Conservation (phyloP, 306 rosid species). For the Gleditsia sinensis region DNA sequence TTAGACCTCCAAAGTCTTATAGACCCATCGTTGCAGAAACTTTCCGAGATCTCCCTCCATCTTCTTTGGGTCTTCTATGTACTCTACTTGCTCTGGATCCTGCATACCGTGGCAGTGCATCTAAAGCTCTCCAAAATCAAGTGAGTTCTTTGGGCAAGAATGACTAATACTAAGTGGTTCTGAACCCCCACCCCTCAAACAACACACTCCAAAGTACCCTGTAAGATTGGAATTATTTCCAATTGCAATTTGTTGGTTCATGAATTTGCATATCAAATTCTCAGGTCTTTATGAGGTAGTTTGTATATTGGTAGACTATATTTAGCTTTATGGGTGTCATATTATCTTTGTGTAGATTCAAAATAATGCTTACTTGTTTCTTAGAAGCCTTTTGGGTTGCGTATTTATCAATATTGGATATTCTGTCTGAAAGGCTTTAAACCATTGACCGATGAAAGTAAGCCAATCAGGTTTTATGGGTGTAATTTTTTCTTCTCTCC, state of each 20-base stretch:
- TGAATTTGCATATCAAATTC: not conserved
- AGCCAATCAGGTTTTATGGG: not conserved
- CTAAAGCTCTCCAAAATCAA: constrained; percentile 61
- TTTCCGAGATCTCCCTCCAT: constrained; percentile 64
- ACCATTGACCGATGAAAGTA: not conserved
- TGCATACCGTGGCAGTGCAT: constrained; percentile 66
- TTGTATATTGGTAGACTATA: not conserved
- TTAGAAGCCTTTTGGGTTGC: not conserved
- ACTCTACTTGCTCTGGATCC: constrained; percentile 84
- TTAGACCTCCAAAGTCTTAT: constrained; percentile 65
- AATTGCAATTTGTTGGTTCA: not conserved
- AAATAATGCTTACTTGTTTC: not conserved
- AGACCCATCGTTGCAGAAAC: constrained; percentile 61
- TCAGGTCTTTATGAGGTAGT: not conserved
- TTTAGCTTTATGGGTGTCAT: no score
- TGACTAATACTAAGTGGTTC: constrained; percentile 7
- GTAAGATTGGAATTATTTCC: not conserved
- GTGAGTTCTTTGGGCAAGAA: constrained; percentile 41
- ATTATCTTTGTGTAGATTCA: not conserved
- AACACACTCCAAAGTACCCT: not conserved
- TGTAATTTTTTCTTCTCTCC: not conserved
- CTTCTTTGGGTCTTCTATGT: constrained; percentile 66
- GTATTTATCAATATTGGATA: no score
- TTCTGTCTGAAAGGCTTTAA: not conserved
- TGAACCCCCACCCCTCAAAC: not conserved